Conservation (phyloP, 495 filamentous ascomycete species). For the Aspergillus steynii region DNA sequence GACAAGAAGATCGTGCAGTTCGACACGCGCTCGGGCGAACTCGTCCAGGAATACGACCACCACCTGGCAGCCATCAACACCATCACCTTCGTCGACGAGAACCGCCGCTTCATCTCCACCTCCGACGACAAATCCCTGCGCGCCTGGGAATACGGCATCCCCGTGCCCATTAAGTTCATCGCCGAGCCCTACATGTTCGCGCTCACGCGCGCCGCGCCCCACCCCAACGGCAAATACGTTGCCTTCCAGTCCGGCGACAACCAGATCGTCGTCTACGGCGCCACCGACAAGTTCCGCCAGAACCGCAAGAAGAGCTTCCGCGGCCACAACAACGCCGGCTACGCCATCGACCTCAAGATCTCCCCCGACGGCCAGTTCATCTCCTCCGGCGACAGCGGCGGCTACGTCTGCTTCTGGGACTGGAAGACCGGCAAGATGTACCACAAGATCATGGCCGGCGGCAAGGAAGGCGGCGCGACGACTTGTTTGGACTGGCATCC, state of each 20-base stretch:
- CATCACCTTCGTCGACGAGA: constrained; percentile 92
- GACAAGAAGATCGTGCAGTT: constrained; percentile 99
- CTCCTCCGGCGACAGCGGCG: constrained; percentile 77
- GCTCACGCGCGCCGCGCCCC: constrained; percentile 75
- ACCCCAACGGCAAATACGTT: constrained; percentile 89
- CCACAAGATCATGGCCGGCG: constrained; percentile 83
- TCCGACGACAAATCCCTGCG: constrained; percentile 94
- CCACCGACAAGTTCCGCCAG: constrained; percentile 91
- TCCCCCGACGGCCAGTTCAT: constrained; percentile 91
- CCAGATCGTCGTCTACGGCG: constrained; percentile 93
- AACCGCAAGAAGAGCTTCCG: constrained; percentile 96
- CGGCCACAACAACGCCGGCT: constrained; percentile 93
- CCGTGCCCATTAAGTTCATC: constrained; percentile 85
- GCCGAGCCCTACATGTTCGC: constrained; percentile 97
- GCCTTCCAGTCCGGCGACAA: constrained; percentile 92
- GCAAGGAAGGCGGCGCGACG: constrained; percentile 63
- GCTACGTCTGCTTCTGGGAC: constrained; percentile 95
- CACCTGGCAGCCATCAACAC: constrained; percentile 97
- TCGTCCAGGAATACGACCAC: constrained; percentile 97
- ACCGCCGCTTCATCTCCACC: constrained; percentile 95
- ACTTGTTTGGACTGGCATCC: constrained; percentile 90
- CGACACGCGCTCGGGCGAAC: constrained; percentile 79
- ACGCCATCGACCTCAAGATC: constrained; percentile 85
- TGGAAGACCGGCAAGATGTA: constrained; percentile 99
- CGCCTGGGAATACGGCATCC: constrained; percentile 97